Base-by-base conservation (phyloP, 2,329 filamentous ascomycete genomes). In the Sporothrix pallida region DNA sequence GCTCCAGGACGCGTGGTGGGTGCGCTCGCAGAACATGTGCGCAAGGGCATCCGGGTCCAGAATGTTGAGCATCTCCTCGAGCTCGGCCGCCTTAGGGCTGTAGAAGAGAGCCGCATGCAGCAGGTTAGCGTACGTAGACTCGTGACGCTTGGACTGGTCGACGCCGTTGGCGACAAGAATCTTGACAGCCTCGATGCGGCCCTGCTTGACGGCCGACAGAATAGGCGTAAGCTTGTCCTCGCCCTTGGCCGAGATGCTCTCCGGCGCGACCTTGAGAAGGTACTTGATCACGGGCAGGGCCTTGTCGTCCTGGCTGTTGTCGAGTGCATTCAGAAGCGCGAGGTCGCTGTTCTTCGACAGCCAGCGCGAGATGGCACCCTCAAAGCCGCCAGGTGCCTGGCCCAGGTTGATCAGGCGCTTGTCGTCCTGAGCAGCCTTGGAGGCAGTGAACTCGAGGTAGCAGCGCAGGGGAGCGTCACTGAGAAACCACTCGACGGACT, bases 401-500 rank as follows among this genome's bases (percentile, higher is more conserved):
- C 84, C 86, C 4, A 96, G 83, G 73, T 88, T 87, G 77, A 89
- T 87, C 67, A 95, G 81, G 54, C 88, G 85, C 70, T 86, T 81
- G 75, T 95, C 90, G 31, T 89, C 84, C 74, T 84, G 85, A 72
- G 92, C 87, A 0, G 83, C 80, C 76, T 89, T 87, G 0, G 90
- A 87, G 75, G 84, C 83, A 54, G 84, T 86, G 78, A 94, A 96
- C 63, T 93, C 88, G 37, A 86, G 81, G 78, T 96, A 96, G 72
- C 88, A 84, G 42, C 89, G 86, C 76, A 88, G 82, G 0, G 93
- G 92, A 0, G 88, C 87, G 75, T 93, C 91, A 73, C 91, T 90
- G 72, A 94, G 81, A 80, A 95, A 93, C 89, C 92, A 97, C 78
- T 96, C 90, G 0, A 93, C 88, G 20, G 87, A 86, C 54, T 91